Conservation (phyloP, 768 basidiomycete species). For the Mycena leptocephala region DNA sequence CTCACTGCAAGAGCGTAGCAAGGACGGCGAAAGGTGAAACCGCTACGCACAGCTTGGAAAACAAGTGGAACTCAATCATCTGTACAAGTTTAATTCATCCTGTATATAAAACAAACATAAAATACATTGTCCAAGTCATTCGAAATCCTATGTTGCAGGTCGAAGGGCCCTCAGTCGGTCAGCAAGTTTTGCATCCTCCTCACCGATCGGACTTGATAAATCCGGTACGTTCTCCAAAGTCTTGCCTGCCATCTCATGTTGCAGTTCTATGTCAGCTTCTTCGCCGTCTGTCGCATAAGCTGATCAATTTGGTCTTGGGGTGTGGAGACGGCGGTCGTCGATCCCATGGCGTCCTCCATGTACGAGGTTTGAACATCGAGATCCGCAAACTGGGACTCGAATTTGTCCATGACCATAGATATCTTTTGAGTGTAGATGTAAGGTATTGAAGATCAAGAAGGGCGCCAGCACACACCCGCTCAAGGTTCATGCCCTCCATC, state of each 20-base stretch:
- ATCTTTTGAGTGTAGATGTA: constrained; percentile 69
- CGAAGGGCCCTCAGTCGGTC: constrained; percentile 91
- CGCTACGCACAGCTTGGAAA: too few species aligned
- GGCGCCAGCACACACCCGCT: constrained; percentile 75
- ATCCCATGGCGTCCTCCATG: constrained; percentile 97
- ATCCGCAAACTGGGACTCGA: constrained; percentile 96
- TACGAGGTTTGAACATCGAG: constrained; percentile 98
- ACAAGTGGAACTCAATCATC: background rate
- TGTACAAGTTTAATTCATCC: constrained; percentile 24
- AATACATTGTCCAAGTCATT: constrained; percentile 23
- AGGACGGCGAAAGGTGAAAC: background rate
- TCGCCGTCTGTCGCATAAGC: constrained; percentile 96
- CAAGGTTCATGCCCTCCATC: constrained; percentile 99
- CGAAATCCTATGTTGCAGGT: constrained; percentile 62
- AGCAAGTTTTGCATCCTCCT: constrained; percentile 88
- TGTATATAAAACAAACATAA: constrained; percentile 25
- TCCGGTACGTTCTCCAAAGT: constrained; percentile 75
- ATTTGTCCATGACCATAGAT: constrained; percentile 99
- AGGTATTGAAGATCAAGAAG: background rate
- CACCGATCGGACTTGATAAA: constrained; percentile 67
- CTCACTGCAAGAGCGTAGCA: background rate
- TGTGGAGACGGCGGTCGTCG: constrained; percentile 92
- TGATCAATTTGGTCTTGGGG: constrained; percentile 98
- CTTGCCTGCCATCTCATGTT: constrained; percentile 88
- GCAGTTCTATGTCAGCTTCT: constrained; percentile 95